Percentiles rank a stretch among this genome's conserved stretches.
Evolutionary conservation across 2,329 filamentous ascomycete genomes (phyloP).

Genomic region (Venturia effusa): DNA sequence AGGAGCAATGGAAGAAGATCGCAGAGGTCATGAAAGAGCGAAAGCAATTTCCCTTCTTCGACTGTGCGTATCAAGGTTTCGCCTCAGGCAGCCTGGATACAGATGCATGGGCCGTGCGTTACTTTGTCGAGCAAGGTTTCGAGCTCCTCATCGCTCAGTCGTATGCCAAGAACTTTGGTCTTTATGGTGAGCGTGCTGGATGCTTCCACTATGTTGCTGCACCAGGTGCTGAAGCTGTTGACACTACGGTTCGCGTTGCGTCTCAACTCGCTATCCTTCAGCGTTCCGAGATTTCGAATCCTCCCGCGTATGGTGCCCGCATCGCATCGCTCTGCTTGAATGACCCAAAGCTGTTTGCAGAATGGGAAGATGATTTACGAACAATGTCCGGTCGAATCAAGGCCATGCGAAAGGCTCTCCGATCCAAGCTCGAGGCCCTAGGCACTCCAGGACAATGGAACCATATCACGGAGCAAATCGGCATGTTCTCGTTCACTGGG

Average conservation of each 20-base stretch:
- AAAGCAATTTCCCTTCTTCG: conserved; percentile 95
- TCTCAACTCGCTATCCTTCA: conserved; percentile 90
- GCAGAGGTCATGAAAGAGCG: conserved; percentile 64
- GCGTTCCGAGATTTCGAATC: conserved; percentile 95
- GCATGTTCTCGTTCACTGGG: conserved; percentile 97
- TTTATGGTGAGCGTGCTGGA: conserved; percentile 92
- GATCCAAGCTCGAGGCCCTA: conserved; percentile 70
- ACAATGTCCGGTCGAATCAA: conserved; percentile 96
- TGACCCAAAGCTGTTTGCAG: conserved; percentile 65
- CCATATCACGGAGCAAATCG: conserved; percentile 97
- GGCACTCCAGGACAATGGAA: conserved; percentile 87
- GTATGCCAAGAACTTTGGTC: conserved; percentile 54
- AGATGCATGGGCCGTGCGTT: conserved; percentile 85
- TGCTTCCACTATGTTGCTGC: conserved; percentile 89
- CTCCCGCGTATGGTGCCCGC: conserved; percentile 84
- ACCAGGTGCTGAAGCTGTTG: conserved; percentile 54
- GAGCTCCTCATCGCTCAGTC: conserved; percentile 42
- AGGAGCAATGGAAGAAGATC: conserved; percentile 89
- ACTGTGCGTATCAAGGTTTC: conserved; percentile 95
- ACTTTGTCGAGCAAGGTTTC: conserved; percentile 92
- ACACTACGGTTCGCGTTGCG: conserved; percentile 54
- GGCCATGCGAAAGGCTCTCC: conserved; percentile 72
- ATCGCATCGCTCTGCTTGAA: conserved; percentile 81
- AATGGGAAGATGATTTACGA: conserved; percentile 86
- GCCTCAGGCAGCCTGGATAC: conserved; percentile 78